These are phyloP conservation scores for Fragaria iinumae DNA, from an alignment of 306 rosid genomes.

Conservation along the genomic window DNA sequence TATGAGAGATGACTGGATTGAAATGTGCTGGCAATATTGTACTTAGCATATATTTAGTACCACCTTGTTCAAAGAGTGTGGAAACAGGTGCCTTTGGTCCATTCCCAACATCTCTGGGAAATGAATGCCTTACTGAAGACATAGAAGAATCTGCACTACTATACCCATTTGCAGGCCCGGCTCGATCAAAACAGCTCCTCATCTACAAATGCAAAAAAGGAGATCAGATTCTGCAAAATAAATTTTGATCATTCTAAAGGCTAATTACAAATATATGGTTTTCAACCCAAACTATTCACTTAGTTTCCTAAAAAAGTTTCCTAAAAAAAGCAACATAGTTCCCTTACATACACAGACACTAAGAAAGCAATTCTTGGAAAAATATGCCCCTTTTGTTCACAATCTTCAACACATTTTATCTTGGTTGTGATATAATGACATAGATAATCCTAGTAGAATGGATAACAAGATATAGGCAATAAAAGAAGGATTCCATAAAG, in stretches of 20 bases:
- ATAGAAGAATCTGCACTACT: slow-evolving; percentile 59
- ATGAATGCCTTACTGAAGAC: slow-evolving; percentile 62
- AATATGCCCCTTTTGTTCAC: slow-evolving; percentile 4
- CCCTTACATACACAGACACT: not conserved
- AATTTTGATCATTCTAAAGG: slow-evolving; percentile 15
- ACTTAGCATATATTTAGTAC: slow-evolving; percentile 6
- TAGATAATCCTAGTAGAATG: not conserved
- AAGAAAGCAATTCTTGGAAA: not conserved
- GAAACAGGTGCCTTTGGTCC: slow-evolving; percentile 68
- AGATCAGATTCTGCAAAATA: slow-evolving; percentile 15
- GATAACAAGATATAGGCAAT: not conserved
- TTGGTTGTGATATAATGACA: slow-evolving; percentile 11
- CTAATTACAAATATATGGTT: slow-evolving; percentile 15
- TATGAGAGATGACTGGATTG: slow-evolving; percentile 24
- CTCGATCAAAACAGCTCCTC: slow-evolving; percentile 73
- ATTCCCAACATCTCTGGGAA: slow-evolving; percentile 54
- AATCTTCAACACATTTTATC: slow-evolving; percentile 15
- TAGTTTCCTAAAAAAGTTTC: no score
- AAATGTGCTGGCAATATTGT: slow-evolving; percentile 17
- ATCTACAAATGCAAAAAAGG: slow-evolving; percentile 44
- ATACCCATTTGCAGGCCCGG: slow-evolving; percentile 51
- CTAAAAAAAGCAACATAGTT: not conserved
- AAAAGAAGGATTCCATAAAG: not conserved
- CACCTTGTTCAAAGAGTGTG: slow-evolving; percentile 90
- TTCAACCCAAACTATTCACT: not conserved